phyloP scores from a whole-genome alignment of 1,284 basidiomycete genomes.

The Vanrija humicola region DNA sequence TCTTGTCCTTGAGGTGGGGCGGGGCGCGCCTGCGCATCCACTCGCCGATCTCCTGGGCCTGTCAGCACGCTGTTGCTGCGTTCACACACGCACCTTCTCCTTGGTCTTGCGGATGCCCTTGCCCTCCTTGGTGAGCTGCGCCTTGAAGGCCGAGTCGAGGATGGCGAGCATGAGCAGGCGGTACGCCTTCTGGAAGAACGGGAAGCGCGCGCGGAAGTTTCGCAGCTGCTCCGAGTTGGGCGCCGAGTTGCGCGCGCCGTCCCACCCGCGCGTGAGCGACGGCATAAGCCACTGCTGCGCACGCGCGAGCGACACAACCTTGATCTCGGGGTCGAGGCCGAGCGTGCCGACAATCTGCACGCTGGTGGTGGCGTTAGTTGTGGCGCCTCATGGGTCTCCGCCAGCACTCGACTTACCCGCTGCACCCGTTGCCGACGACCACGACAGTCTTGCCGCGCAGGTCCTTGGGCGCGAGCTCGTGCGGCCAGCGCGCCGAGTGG shows the following conservation, averaged over 20 bases:
- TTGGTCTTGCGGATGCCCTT: conserved; percentile 5
- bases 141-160: conserved; percentile 10
- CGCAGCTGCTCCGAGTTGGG: conserved; percentile 9
- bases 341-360: conserved; percentile 18
- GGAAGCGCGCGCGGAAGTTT: conserved; percentile 5
- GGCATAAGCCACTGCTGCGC: conserved; percentile 19
- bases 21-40: conserved; percentile 12
- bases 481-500: conserved; percentile 28
- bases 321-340: conserved; percentile 16
- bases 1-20: conserved; percentile 15
- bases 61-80: too few species aligned
- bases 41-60: neutral
- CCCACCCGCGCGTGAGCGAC: neutral
- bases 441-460: conserved; percentile 18
- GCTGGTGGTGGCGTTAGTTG: neutral
- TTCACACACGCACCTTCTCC: conserved; percentile 2
- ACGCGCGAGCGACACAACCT: conserved; percentile 17
- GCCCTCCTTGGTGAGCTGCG: conserved; percentile 15
- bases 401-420: conserved; percentile 3
- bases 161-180: conserved; percentile 9
- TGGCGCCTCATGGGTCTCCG: neutral
- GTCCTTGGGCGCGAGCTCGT: conserved; percentile 13
- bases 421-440: conserved; percentile 21
- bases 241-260: conserved; percentile 10
- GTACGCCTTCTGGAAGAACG: conserved; percentile 10